Evolutionary conservation across 73 alveolate genomes (phyloP).

Genomic region (Urostyla sp.): DNA sequence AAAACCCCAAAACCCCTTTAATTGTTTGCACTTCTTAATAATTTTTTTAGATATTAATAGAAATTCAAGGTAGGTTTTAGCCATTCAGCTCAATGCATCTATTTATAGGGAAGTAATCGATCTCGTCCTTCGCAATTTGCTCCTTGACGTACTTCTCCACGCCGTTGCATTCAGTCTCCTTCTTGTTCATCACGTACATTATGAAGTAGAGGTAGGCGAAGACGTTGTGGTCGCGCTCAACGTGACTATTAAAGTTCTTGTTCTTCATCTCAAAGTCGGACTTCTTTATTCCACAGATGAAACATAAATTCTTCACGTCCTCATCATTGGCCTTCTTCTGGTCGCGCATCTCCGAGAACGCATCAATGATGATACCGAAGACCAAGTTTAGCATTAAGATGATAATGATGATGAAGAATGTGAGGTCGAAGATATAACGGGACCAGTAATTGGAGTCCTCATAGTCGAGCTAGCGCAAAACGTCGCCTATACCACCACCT

Average conservation of each 20-base stretch:
- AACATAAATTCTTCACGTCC: conserved; percentile 84
- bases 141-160: conserved; percentile 90
- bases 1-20: too few species aligned
- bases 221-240: conserved; percentile 85
- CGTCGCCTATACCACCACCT: conserved; percentile 98
- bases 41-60: too few species aligned
- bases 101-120: conserved; percentile 69
- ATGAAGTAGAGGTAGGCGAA: conserved; percentile 94
- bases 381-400: conserved; percentile 87
- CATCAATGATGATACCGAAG: conserved; percentile 96
- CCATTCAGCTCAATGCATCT: neutral
- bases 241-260: conserved; percentile 83
- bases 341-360: conserved; percentile 82
- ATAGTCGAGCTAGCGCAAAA: neutral
- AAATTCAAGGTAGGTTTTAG: too few species aligned
- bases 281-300: conserved; percentile 70
- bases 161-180: conserved; percentile 95
- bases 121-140: conserved; percentile 46
- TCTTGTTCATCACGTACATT: conserved; percentile 88
- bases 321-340: conserved; percentile 70
- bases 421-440: conserved; percentile 82
- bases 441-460: conserved; percentile 70
- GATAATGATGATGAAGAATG: conserved; percentile 88
- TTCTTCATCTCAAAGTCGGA: conserved; percentile 73
- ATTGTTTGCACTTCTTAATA: too few species aligned